Base-by-base conservation (phyloP, 805 yeast species). In the Lipomyces anomalus region DNA sequence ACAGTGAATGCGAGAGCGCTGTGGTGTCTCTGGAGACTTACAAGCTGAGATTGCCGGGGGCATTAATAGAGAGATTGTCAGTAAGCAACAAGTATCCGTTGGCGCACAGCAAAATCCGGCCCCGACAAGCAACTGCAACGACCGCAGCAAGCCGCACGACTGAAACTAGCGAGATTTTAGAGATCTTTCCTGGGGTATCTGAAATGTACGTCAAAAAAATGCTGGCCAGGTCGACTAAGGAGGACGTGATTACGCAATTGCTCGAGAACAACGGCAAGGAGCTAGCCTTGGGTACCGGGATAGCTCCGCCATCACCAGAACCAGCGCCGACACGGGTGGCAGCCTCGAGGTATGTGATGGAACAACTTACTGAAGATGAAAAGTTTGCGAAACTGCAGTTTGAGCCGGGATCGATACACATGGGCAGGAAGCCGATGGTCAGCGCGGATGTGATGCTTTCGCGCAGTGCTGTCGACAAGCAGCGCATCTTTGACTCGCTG, bases 401-500 rank as follows among this genome's bases (percentile, higher is more conserved):
- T 23, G 50, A 35, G 20, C 50, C 50, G n/a, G 53, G 53, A 2
- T 34, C 47, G 17, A 4, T 50, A 16, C 38, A 36, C 35, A 20
- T 39, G 20, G 55, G 55, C 29, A 40, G 39, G 21, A 35, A 41
- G 28, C 42, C 40, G 5, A 38, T 34, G 5, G 29, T 2, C 20
- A 28, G 26, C 22, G 53, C 52, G 13, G 54, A 50, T 16, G 48
- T 22, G 17, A 22, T 48, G 42, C 39, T 43, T 13, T 23, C 48
- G 4, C 36, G 22, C n/a, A 29, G 44, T 4, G 33, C 18, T 9
- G 22, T 20, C 6, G 55, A 43, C 6, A 52, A 52, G 46, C 48
- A 52, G 26, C 42, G 36, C 41, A 49, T 52, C 17, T 40, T 50
- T 26, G 53, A 52, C 40, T 32, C 30, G 9, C 30, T 52, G 3